These are phyloP conservation scores for Giardia muris DNA, from an alignment of 208 protist species.

Conservation along the genomic window DNA sequence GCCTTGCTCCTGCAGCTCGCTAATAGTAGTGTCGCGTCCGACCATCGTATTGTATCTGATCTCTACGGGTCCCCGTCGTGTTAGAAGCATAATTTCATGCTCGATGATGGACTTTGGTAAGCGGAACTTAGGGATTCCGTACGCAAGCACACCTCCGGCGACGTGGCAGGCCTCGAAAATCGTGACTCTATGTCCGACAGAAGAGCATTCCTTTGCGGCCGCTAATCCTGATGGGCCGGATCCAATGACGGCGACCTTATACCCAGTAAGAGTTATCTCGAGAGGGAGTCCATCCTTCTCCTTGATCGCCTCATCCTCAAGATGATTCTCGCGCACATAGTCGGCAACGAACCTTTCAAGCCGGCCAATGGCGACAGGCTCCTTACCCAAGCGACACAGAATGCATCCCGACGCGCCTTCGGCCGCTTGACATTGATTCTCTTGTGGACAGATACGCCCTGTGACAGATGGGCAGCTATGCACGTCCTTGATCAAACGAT, in stretches of 20 bases:
- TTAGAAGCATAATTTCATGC: conserved; percentile 26
- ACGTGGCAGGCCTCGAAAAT: conserved; percentile 29
- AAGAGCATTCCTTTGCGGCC: conserved; percentile 1
- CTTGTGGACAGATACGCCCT: conserved; percentile 32
- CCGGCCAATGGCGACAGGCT: conserved; percentile 5
- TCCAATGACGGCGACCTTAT: conserved; percentile 34
- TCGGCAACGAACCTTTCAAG: conserved; percentile 32
- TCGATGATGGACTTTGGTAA: conserved; percentile 26
- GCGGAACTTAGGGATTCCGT: conserved; percentile 34
- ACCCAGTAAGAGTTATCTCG: neutral
- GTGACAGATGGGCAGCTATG: conserved; percentile 2
- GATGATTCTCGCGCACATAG: conserved; percentile 23
- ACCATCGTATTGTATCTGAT: conserved; percentile 13
- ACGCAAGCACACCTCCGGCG: conserved; percentile 27
- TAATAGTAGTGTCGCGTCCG: neutral
- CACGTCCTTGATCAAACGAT: conserved; percentile 19
- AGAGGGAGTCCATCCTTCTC: neutral
- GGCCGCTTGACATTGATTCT: conserved; percentile 21
- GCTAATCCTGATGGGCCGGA: conserved; percentile 35
- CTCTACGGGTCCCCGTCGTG: neutral
- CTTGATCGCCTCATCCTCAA: conserved; percentile 21
- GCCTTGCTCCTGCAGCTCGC: neutral
- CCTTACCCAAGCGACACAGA: neutral
- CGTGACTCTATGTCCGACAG: conserved; percentile 13
- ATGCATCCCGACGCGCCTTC: conserved; percentile 22